Percentiles rank a stretch among this genome's conserved stretches.
These are phyloP conservation scores for Angomonas ambiguus DNA, from an alignment of 208 protist genomes.

Conservation along the genomic window DNA sequence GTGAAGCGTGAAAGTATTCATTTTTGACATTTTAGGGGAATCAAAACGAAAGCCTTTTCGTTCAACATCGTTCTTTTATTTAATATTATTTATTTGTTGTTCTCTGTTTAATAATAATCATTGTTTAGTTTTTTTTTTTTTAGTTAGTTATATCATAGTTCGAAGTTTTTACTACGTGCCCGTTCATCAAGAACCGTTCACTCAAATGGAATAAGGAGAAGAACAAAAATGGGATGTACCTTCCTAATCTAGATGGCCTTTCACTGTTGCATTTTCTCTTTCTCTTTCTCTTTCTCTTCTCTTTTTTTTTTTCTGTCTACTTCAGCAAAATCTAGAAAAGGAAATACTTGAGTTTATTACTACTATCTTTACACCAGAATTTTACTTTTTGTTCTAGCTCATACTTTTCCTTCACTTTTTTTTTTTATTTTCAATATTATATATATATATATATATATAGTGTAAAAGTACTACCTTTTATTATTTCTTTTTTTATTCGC, in stretches of 20 bases:
- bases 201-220: background rate
- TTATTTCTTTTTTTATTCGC: background rate
- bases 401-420: background rate
- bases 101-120: background rate
- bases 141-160: background rate
- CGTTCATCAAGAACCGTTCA: too few relatives aligned
- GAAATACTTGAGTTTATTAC: conserved; percentile 1
- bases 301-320: background rate
- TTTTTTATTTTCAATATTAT: conserved; percentile 9
- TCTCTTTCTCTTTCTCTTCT: conserved; percentile 10
- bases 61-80: conserved; percentile 8
- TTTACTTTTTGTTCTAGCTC: background rate
- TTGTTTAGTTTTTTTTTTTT: background rate
- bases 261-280: background rate
- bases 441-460: background rate
- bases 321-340: background rate
- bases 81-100: background rate
- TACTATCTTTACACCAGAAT: background rate
- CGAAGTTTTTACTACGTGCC: background rate
- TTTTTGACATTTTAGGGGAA: background rate
- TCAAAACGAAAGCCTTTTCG: too few relatives aligned
- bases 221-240: background rate
- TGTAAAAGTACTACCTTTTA: background rate
- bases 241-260: background rate
- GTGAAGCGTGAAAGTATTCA: background rate